Conservation (phyloP, 257 asterid species). For the Solanum okadae region DNA sequence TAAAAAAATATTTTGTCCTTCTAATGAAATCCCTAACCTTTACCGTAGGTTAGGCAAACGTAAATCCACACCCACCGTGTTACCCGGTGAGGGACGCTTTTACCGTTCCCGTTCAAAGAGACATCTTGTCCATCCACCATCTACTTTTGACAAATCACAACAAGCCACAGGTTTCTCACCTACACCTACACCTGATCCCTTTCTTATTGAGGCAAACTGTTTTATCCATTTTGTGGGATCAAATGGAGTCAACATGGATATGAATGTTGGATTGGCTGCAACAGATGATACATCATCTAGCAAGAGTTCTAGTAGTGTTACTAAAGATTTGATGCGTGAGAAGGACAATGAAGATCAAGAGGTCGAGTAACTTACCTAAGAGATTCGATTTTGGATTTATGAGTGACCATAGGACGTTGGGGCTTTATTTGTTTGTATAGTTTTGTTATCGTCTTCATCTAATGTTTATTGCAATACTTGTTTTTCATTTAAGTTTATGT, state of each 20-base stretch:
- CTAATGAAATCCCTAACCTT: not conserved
- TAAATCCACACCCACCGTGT: not conserved
- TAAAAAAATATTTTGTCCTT: not conserved
- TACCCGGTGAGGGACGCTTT: not conserved
- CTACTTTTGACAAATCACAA: not conserved
- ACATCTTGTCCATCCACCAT: not conserved
- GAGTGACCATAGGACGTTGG: not conserved
- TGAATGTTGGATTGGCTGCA: not conserved
- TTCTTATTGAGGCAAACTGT: not conserved
- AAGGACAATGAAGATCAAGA: not conserved
- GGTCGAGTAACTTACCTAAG: not conserved
- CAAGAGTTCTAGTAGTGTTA: not conserved
- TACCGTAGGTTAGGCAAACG: not conserved
- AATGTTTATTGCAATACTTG: not conserved
- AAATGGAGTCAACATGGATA: not conserved
- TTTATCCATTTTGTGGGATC: not conserved
- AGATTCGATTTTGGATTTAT: not conserved
- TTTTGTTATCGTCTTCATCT: not conserved
- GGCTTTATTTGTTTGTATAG: not conserved
- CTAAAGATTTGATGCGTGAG: not conserved
- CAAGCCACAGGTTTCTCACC: not conserved
- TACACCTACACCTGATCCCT: not conserved
- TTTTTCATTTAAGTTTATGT: not conserved
- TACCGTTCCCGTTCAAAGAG: not conserved
- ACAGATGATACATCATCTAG: not conserved